Evolutionary conservation across 257 asterid species (phyloP).

Genomic region (Oldenlandia corymbosa): DNA sequence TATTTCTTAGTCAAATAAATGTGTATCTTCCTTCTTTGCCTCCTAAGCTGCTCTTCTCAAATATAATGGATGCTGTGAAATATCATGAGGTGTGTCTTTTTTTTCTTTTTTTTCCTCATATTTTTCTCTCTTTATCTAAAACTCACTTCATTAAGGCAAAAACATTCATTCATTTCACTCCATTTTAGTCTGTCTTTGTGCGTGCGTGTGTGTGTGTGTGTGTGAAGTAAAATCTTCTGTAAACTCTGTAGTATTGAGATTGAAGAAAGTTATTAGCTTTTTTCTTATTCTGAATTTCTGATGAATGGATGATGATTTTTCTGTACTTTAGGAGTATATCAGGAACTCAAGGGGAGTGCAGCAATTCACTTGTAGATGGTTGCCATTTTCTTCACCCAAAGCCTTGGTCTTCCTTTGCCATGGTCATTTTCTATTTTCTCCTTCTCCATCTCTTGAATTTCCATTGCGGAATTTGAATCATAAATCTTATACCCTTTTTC

Average conservation of each 20-base stretch:
- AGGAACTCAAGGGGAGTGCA: constrained; percentile 73
- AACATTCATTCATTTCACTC: no score
- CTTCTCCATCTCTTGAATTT: neutral
- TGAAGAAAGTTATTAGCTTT: neutral
- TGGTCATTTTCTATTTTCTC: constrained; percentile 44
- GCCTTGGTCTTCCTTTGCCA: constrained; percentile 98
- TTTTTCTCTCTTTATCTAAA: neutral
- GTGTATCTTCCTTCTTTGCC: neutral
- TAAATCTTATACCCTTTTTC: neutral
- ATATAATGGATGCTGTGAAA: constrained; percentile 45
- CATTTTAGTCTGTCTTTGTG: no score
- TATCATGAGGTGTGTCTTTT: constrained; percentile 58
- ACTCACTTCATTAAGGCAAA: no score
- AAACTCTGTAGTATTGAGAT: no score
- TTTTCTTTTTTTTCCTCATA: neutral
- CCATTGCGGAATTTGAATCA: no score
- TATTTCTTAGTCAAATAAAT: neutral
- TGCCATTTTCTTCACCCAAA: constrained; percentile 77
- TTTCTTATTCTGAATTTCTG: neutral
- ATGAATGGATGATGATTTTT: neutral
- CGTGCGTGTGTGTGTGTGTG: no score
- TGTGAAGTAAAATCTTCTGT: neutral
- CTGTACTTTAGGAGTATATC: constrained; percentile 42
- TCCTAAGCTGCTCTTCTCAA: neutral
- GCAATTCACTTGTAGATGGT: constrained; percentile 86